phyloP scores from a whole-genome alignment of 2,329 filamentous ascomycete species.

The Calonectria ilicicola region DNA sequence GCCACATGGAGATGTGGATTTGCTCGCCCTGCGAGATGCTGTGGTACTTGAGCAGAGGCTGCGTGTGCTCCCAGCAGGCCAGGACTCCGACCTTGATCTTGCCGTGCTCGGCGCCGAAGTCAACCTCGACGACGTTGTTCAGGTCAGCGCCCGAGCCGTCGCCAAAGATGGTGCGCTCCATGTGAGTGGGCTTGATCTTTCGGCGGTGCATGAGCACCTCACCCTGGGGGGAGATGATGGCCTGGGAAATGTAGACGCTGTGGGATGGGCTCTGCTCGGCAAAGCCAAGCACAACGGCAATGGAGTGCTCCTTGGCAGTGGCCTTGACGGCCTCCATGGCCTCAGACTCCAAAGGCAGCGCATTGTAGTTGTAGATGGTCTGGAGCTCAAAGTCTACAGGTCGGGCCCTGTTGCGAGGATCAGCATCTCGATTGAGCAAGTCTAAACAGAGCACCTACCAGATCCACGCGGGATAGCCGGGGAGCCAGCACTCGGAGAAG shows the following conservation, averaged over 20 bases:
- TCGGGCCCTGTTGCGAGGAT: constrained; percentile 47
- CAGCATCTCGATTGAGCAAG: background rate
- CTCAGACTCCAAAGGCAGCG: constrained; percentile 52
- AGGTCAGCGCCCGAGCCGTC: constrained; percentile 56
- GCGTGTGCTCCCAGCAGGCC: constrained; percentile 64
- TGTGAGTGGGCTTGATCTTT: constrained; percentile 66
- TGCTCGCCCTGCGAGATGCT: constrained; percentile 56
- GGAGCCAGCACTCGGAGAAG: constrained; percentile 66
- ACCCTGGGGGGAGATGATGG: constrained; percentile 56
- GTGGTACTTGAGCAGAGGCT: constrained; percentile 62
- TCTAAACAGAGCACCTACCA: constrained; percentile 34
- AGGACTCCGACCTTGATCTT: constrained; percentile 55
- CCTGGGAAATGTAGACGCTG: constrained; percentile 59
- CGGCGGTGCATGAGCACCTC: constrained; percentile 54
- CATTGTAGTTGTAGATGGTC: constrained; percentile 54
- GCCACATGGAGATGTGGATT: constrained; percentile 64
- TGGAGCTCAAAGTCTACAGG: constrained; percentile 39
- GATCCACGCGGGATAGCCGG: constrained; percentile 63
- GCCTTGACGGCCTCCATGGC: constrained; percentile 52
- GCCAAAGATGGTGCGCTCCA: constrained; percentile 64
- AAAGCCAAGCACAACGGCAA: constrained; percentile 59
- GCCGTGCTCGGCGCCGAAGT: constrained; percentile 47
- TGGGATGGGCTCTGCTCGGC: constrained; percentile 50
- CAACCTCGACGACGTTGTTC: constrained; percentile 52
- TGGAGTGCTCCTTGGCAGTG: constrained; percentile 48